Percentiles rank a stretch among this genome's conserved stretches.
Conservation (phyloP, 2,329 filamentous ascomycete genomes). For the Paecilomyces dactylethromorphus region DNA sequence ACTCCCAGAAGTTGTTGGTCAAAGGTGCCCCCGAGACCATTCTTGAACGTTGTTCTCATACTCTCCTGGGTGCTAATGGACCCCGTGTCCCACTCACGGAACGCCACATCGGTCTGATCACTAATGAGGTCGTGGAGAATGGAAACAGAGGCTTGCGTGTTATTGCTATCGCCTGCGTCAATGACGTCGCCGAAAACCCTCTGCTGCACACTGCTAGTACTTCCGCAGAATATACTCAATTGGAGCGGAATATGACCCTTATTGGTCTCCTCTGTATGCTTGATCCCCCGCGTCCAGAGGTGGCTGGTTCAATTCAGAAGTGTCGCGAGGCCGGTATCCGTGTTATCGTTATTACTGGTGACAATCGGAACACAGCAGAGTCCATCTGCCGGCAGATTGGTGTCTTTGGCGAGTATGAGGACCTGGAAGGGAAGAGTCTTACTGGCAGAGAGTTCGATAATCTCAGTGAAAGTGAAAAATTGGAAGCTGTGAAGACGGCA, state of each 20-base stretch:
- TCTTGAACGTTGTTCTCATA: constrained; percentile 82
- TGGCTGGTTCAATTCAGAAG: constrained; percentile 74
- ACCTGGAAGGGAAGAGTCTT: constrained; percentile 85
- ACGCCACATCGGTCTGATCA: constrained; percentile 62
- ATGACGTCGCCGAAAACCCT: constrained; percentile 65
- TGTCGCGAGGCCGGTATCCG: constrained; percentile 92
- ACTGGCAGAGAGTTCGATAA: constrained; percentile 93
- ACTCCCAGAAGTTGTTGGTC: constrained; percentile 74
- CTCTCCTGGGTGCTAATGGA: constrained; percentile 69
- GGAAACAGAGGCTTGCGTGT: constrained; percentile 89
- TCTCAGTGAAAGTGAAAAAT: constrained; percentile 69
- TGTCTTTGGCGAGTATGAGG: constrained; percentile 74
- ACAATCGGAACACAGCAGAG: constrained; percentile 96
- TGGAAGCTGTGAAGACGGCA: constrained; percentile 75
- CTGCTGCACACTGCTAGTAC: constrained; percentile 71
- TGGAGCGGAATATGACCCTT: constrained; percentile 92
- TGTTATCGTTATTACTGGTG: constrained; percentile 95
- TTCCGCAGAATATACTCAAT: constrained; percentile 71
- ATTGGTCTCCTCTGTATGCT: constrained; percentile 93
- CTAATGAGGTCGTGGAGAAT: constrained; percentile 78
- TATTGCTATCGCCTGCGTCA: constrained; percentile 82
- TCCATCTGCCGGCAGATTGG: constrained; percentile 97
- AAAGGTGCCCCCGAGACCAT: constrained; percentile 96
- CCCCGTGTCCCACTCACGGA: constrained; percentile 67
- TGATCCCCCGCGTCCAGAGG: constrained; percentile 90